Evolutionary conservation across 345 rosid genomes (phyloP).

Genomic region (Crucihimalaya himalaica): DNA sequence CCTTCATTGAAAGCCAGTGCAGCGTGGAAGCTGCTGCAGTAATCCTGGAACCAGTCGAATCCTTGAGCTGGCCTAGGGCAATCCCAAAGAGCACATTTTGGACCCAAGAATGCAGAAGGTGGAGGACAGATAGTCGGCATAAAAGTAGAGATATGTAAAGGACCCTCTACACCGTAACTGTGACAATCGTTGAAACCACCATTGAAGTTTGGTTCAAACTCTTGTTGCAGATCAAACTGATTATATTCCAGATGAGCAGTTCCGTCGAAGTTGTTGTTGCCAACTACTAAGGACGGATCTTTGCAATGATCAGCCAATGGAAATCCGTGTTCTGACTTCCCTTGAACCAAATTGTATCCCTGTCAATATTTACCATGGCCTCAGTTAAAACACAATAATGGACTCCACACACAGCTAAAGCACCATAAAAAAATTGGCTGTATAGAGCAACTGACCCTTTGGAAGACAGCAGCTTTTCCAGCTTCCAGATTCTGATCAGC

Average conservation of each 20-base stretch:
- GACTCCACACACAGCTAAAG: neutral
- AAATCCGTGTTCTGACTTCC: constrained; percentile 59
- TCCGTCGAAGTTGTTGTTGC: constrained; percentile 49
- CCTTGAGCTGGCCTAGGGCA: constrained; percentile 97
- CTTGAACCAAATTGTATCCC: constrained; percentile 61
- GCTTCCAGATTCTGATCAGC: constrained; percentile 64
- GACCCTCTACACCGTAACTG: constrained; percentile 56
- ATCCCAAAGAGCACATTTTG: constrained; percentile 99
- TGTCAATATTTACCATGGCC: constrained; percentile 36
- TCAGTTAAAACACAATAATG: neutral
- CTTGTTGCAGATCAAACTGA: constrained; percentile 71
- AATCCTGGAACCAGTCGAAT: constrained; percentile 79
- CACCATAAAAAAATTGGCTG: neutral
- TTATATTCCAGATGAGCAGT: constrained; percentile 55
- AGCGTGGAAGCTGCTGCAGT: constrained; percentile 93
- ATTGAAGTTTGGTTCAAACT: constrained; percentile 62
- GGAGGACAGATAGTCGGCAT: constrained; percentile 75
- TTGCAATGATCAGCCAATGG: constrained; percentile 59
- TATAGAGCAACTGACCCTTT: constrained; percentile 51
- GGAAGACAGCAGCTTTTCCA: constrained; percentile 51
- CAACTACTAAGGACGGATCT: constrained; percentile 48
- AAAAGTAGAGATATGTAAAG: constrained; percentile 54
- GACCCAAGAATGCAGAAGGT: constrained; percentile 93
- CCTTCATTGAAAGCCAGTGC: constrained; percentile 86
- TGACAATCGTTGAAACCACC: constrained; percentile 49